A percentile compares a stretch with the other conserved stretches of the same genome.
Evolutionary conservation across 305 asterid species (phyloP).

Genomic region (Fraxinus sp.): DNA sequence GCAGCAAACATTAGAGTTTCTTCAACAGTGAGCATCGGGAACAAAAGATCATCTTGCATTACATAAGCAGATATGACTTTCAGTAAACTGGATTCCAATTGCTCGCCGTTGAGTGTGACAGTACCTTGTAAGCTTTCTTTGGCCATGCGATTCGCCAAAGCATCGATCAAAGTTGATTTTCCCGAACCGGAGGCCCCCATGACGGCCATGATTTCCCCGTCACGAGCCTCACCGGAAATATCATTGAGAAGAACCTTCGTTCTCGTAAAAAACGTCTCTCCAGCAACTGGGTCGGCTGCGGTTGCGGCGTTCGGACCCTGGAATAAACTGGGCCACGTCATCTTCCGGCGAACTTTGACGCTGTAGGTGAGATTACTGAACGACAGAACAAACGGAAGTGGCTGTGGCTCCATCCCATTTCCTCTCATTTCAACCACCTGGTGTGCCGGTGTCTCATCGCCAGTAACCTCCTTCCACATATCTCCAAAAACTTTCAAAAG

Average conservation of each 20-base stretch:
- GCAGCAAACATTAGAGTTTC: conserved; percentile 39
- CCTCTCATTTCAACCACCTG: conserved; percentile 56
- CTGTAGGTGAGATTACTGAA: conserved; percentile 55
- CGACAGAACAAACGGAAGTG: conserved; percentile 55
- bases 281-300: neutral
- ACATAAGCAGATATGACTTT: conserved; percentile 42
- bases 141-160: conserved; percentile 34
- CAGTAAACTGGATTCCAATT: conserved; percentile 22
- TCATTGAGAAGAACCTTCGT: conserved; percentile 33
- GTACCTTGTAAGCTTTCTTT: conserved; percentile 39
- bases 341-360: conserved; percentile 32
- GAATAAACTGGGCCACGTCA: neutral
- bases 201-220: conserved; percentile 38
- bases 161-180: conserved; percentile 41
- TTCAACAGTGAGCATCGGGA: conserved; percentile 46
- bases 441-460: conserved; percentile 75
- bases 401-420: conserved; percentile 26
- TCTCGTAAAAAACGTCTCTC: neutral
- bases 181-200: conserved; percentile 43
- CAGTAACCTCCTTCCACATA: conserved; percentile 54
- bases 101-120: conserved; percentile 33
- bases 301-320: neutral
- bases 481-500: conserved; percentile 69
- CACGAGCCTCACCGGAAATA: conserved; percentile 39
- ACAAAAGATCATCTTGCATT: conserved; percentile 43